phyloP scores from a whole-genome alignment of 179 eudicot species.

The Beta lomatogona region DNA sequence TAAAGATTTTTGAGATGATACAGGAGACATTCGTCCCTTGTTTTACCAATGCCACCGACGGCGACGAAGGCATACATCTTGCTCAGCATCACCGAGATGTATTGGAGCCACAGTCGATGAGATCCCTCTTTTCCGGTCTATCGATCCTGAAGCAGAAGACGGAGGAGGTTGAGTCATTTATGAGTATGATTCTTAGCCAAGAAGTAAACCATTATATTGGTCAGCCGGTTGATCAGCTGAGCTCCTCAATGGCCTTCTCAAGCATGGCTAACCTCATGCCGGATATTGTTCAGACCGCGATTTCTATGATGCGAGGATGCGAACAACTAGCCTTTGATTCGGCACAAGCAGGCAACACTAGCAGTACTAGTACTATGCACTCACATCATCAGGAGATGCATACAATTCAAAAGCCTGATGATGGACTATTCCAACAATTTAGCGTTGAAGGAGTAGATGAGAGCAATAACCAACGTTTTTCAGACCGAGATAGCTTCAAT shows the following conservation, averaged over 20 bases:
- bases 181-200: constrained; percentile 22
- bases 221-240: constrained; percentile 15
- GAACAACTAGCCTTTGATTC: constrained; percentile 47
- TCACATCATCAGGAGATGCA: not conserved
- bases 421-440: not conserved
- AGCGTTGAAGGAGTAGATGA: not conserved
- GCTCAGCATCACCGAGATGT: not conserved
- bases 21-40: constrained; percentile 21
- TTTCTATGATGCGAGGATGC: constrained; percentile 66
- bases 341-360: not conserved
- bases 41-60: constrained; percentile 16
- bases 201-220: not conserved
- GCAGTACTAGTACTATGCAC: not conserved
- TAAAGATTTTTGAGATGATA: constrained; percentile 9
- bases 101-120: constrained; percentile 28
- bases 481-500: constrained; percentile 19
- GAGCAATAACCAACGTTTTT: not conserved
- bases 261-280: constrained; percentile 59
- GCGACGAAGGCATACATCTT: constrained; percentile 18
- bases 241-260: constrained; percentile 36
- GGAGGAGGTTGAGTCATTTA: constrained; percentile 49
- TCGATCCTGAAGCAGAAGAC: constrained; percentile 54
- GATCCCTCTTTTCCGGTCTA: constrained; percentile 45
- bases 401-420: not conserved
- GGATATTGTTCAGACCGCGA: constrained; percentile 59